Evolutionary conservation across 495 filamentous ascomycete species (phyloP).

Genomic region (Cenococcum geophilum): DNA sequence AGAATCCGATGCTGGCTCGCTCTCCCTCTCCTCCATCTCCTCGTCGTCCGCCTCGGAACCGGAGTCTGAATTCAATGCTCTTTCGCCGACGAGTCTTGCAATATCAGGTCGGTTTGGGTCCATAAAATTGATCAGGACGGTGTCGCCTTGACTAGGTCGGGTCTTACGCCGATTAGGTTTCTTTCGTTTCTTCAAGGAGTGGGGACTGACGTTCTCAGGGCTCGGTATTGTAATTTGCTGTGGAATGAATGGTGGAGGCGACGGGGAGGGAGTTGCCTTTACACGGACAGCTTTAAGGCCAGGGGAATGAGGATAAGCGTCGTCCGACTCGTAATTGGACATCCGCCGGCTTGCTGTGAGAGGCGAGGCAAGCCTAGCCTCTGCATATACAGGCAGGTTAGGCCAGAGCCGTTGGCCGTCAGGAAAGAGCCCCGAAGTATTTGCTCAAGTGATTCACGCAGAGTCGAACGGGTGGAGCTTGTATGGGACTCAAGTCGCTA

Average conservation of each 20-base stretch:
- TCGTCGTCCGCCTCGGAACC: conserved; percentile 31
- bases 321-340: conserved; percentile 33
- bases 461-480: background rate
- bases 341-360: conserved; percentile 19
- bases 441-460: background rate
- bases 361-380: conserved; percentile 21
- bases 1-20: conserved; percentile 7
- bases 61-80: conserved; percentile 28
- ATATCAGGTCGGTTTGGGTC: conserved; percentile 35
- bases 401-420: background rate
- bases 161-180: conserved; percentile 32
- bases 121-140: conserved; percentile 31
- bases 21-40: conserved; percentile 24
- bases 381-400: background rate
- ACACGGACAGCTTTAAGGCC: conserved; percentile 24
- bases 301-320: conserved; percentile 28
- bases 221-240: conserved; percentile 7
- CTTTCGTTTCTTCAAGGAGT: conserved; percentile 28
- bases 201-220: conserved; percentile 31
- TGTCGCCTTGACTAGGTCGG: conserved; percentile 33
- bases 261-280: conserved; percentile 30
- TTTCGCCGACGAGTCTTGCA: conserved; percentile 27
- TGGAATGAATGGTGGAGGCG: conserved; percentile 29
- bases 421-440: background rate
- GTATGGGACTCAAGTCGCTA: background rate